phyloP scores from a whole-genome alignment of 306 rosid species.

The Canavalia ensiformis region DNA sequence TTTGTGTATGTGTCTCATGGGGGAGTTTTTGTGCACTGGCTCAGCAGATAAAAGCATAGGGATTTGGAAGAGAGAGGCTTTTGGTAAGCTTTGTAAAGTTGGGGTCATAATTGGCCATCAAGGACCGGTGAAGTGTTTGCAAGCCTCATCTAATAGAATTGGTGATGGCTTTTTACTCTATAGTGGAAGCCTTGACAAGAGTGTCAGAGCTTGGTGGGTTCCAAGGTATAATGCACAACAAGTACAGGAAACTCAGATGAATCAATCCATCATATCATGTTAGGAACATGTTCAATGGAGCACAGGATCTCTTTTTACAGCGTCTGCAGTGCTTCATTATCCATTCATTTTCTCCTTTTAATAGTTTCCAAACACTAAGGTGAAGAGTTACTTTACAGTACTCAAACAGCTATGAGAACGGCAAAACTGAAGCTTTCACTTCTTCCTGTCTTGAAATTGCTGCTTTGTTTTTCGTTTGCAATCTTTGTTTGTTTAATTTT shows the following conservation, averaged over 20 bases:
- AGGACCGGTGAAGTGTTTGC: constrained; percentile 96
- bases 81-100: constrained; percentile 74
- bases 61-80: constrained; percentile 81
- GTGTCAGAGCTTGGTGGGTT: constrained; percentile 99
- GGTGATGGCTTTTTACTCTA: constrained; percentile 86
- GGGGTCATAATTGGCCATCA: constrained; percentile 77
- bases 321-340: constrained; percentile 57
- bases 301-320: constrained; percentile 53
- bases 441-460: constrained; percentile 4
- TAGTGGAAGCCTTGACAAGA: constrained; percentile 92
- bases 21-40: constrained; percentile 79
- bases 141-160: constrained; percentile 66
- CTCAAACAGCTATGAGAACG: constrained; percentile 24
- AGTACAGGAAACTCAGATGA: constrained; percentile 27
- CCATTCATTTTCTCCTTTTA: constrained; percentile 39
- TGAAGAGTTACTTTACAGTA: not conserved
- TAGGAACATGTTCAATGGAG: constrained; percentile 48
- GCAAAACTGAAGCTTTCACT: constrained; percentile 40
- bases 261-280: constrained; percentile 41
- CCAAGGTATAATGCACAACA: constrained; percentile 50
- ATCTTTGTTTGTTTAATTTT: constrained; percentile 29
- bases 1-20: constrained; percentile 73
- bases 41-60: constrained; percentile 91
- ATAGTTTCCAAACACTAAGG: constrained; percentile 43
- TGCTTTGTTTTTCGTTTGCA: constrained; percentile 33